A percentile compares a stretch with the other conserved stretches of the same genome.
Conservation (phyloP, 768 basidiomycete species). For the Pulveroboletus sp. region DNA sequence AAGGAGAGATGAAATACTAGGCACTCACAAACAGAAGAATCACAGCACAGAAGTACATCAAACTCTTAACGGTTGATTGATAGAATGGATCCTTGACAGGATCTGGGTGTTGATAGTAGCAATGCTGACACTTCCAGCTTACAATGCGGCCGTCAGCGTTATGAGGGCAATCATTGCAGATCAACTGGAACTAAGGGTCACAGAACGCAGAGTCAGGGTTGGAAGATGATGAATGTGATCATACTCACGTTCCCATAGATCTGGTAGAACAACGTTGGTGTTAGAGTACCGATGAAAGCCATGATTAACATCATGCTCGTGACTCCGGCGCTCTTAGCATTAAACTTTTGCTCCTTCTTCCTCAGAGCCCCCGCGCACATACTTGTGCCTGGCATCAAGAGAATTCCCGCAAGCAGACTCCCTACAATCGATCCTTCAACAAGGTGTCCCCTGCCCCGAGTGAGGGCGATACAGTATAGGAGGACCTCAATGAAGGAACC, state of each 20-base stretch:
- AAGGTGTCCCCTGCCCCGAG: conserved; percentile 85
- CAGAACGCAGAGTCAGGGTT: conserved; percentile 13
- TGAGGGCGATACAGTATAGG: conserved; percentile 84
- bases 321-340: conserved; percentile 98
- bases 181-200: conserved; percentile 68
- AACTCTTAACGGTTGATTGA: conserved; percentile 86
- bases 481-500: conserved; percentile 98
- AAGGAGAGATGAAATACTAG: background rate
- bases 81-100: conserved; percentile 95
- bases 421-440: conserved; percentile 98
- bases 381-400: conserved; percentile 94
- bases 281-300: conserved; percentile 95
- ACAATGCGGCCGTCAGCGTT: conserved; percentile 23
- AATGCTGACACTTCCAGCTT: conserved; percentile 82
- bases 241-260: conserved; percentile 89
- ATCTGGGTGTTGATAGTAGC: conserved; percentile 92
- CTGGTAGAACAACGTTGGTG: conserved; percentile 97
- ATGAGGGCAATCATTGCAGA: conserved; percentile 76
- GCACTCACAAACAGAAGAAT: conserved; percentile 80
- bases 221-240: background rate
- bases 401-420: conserved; percentile 88
- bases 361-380: conserved; percentile 90
- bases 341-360: conserved; percentile 95
- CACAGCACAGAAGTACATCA: conserved; percentile 95
- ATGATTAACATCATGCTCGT: conserved; percentile 99